Base-by-base conservation (phyloP, 371 early-diverging fungal genomes). In the Rhizopus microsporus region DNA sequence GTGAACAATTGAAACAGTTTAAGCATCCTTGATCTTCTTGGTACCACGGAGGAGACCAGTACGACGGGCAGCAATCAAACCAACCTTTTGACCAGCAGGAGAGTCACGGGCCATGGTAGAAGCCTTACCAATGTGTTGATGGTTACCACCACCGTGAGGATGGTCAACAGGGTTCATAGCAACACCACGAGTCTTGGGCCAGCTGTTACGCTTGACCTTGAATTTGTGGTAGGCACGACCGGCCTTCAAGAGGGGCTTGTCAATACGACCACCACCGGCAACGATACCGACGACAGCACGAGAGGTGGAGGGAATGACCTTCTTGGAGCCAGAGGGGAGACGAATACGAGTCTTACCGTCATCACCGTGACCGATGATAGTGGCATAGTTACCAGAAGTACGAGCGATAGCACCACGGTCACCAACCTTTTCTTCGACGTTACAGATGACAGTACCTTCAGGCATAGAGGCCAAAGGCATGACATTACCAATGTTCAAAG, bases 71-170 rank as follows among this genome's bases (percentile, higher is more conserved):
- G 99, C 99, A 84, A 63, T 63, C 72, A 99, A 93, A 88, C 97
- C 99, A 74, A 97, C 71, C 90, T 97, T 99, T 85, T 98, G 96
- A 82, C 98, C 99, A 67, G 98, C 90, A 51, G 96, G 93, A 66
- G 97, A 88, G 77, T 85, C 83, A 80, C 99, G 94, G 57, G 96
- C 84, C 64, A 99, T 90, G 67, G 99, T 99, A 71, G 99, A 96
- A 50, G 99, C 99, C 89, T 99, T 96, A 95, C 99, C 99, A 89
- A 99, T 98, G 87, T 99, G 99, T 88, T 99, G 99, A 83, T 99
- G 99, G 91, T 77, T 80, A 80, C 80, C 75, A 80, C 79, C 79
- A 80, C 83, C 85, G 80, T 84, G 85, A 72, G 85, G 84, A 76
- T 86, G 87, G 83, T 97, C 97, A 40, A 97, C 97, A 64, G 99